Evolutionary conservation across 2,329 filamentous ascomycete species (phyloP).

Genomic region (Aureobasidium sp.): DNA sequence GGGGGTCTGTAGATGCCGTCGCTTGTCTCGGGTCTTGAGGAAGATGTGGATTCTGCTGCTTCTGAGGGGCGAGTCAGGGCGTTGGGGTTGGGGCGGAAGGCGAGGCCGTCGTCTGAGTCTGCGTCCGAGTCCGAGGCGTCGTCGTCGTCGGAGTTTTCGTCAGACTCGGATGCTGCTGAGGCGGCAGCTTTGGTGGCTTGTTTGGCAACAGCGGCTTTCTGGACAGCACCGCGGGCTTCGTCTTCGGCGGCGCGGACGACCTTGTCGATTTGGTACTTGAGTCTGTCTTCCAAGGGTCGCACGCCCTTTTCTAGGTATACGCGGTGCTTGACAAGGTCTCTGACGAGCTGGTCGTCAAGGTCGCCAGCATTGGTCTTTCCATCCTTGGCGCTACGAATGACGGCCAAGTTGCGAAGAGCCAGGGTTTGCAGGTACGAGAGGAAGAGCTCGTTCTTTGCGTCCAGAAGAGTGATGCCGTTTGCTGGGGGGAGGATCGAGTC

Average conservation of each 20-base stretch:
- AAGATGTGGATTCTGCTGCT: constrained; percentile 21
- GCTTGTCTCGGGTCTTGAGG: constrained; percentile 19
- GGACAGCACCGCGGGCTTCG: constrained; percentile 44
- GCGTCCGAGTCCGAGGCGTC: constrained; percentile 31
- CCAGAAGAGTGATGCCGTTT: constrained; percentile 87
- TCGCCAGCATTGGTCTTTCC: constrained; percentile 23
- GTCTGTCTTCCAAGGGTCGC: constrained; percentile 76
- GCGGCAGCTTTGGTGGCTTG: constrained; percentile 21
- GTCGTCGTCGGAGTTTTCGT: constrained; percentile 31
- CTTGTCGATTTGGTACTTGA: constrained; percentile 95
- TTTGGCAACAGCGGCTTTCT: constrained; percentile 29
- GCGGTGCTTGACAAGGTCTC: constrained; percentile 85
- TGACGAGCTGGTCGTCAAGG: constrained; percentile 62
- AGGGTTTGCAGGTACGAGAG: constrained; percentile 94
- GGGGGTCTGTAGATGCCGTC: constrained; percentile 84
- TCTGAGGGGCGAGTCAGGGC: constrained; percentile 31
- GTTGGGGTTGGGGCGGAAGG: constrained; percentile 55
- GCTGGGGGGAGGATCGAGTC: constrained; percentile 62
- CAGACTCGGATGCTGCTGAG: neutral
- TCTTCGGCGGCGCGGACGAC: constrained; percentile 83
- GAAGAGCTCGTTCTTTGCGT: constrained; percentile 94
- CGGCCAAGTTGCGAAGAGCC: constrained; percentile 57
- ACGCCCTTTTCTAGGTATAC: constrained; percentile 91
- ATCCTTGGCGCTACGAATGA: constrained; percentile 31
- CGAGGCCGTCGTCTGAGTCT: constrained; percentile 47